Evolutionary conservation across 2,329 filamentous ascomycete genomes (phyloP), one percentile per base, ranked within the genome.

Genomic region (Orbilia oligospora): DNA sequence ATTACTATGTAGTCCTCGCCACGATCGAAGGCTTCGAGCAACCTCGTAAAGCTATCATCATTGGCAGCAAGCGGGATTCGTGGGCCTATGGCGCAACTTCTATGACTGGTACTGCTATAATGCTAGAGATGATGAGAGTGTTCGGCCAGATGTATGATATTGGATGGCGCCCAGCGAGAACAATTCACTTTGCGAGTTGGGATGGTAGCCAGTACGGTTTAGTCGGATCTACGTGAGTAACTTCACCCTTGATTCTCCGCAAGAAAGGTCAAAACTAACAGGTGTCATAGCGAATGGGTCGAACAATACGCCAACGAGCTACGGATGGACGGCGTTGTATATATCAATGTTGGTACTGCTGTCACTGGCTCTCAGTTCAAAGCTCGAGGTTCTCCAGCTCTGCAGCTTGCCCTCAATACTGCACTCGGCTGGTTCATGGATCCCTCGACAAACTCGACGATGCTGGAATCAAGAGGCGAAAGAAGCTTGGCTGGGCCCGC

Each of bases 101-200:
- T 0, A 93, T 94, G 80, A 92, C 92, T 69, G 96, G 95, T 30
- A 97, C 94, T 0, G 95, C 95, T 4, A 88, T 98, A 48, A 91
- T 99, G 88, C 88, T 98, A 68, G 96, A 99, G 85, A 88, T 98
- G 73, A 91, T 92, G 22, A 90, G 92, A 53, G 90, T 97, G 61
- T 93, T 99, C 82, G 93, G 94, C 48, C 90, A 93, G 80, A 88
- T 98, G 16, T 87, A 91, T 22, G 85, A 87, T 16, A 89, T 90
- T 72, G 95, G 94, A 67, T 99, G 96, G 96, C 89, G 92, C 27
- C 96, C 96, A 0, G 87, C 97, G 16, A 91, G 96, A n/a, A 97
- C 93, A 2, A 97, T 99, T 80, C 92, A 97, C 84, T 98, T 99
- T 84, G 94, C 94, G 83, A 97, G 93, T 38, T 99, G 96, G 96